phyloP scores from a whole-genome alignment of 1,284 basidiomycete species.

The Cryptococcus sp. region DNA sequence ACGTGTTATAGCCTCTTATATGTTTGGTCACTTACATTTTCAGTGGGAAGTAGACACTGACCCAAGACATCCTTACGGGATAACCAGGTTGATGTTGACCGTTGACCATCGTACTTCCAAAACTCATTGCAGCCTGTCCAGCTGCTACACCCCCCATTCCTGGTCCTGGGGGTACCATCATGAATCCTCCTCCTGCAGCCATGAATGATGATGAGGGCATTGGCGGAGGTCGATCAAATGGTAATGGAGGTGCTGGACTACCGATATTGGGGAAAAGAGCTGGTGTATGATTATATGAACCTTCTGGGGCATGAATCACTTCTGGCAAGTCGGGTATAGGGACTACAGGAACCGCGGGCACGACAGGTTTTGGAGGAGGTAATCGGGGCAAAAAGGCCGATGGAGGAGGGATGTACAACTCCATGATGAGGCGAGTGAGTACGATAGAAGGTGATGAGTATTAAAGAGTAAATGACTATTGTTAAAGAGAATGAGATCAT shows the following conservation, averaged over 20 bases:
- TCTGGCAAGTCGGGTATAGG: conserved; percentile 35
- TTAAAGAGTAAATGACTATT: neutral
- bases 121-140: conserved; percentile 27
- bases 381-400: conserved; percentile 26
- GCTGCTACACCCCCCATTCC: conserved; percentile 10
- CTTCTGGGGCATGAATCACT: conserved; percentile 39
- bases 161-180: conserved; percentile 11
- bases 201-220: conserved; percentile 21
- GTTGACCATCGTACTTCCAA: conserved; percentile 37
- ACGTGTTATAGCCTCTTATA: too few species aligned
- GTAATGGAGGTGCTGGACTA: conserved; percentile 23
- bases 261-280: conserved; percentile 37
- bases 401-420: conserved; percentile 37
- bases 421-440: conserved; percentile 17
- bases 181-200: conserved; percentile 26
- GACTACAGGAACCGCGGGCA: conserved; percentile 38
- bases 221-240: conserved; percentile 13
- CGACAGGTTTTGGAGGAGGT: conserved; percentile 28
- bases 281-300: conserved; percentile 29
- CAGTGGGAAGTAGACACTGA: conserved; percentile 39
- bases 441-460: neutral
- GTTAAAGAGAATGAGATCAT: too few species aligned
- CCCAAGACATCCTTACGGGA: conserved; percentile 32
- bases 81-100: conserved; percentile 35
- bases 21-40: too few species aligned